Base-by-base conservation (phyloP, 257 asterid species). In the Solanum clarkiae region DNA sequence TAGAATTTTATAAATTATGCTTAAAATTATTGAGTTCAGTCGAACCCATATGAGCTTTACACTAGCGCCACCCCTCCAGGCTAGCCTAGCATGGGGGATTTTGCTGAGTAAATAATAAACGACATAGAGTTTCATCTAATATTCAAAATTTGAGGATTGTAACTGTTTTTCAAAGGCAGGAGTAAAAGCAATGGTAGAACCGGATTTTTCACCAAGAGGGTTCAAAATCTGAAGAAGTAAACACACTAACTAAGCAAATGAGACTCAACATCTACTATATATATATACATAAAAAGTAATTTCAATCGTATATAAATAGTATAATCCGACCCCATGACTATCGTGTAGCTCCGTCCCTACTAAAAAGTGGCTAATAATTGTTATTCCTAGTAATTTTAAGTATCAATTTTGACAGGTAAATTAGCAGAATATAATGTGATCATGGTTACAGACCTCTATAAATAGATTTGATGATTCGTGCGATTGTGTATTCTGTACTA, bases 401-500 rank as follows among this genome's bases (percentile, higher is more conserved):
- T 5, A 63, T 24, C 10, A 26, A 65, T 65, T 26, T 65, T 26
- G 20, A 14, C 44, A 55, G 16, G 6, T 65, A 26, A n/a, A 49
- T 45, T 1, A 55, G 51, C 42, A n/a, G 6, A 12, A 16, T 6
- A 26, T 15, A 13, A 32, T 24, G 65, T 22, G 22, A 55, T 42
- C 47, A 42, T 54, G 22, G 36, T 22, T 44, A 32, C 44, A 13
- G 26, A 94, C 98, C 93, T 92, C 88, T 42, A 40, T 71, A 82
- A 91, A 86, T 12, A 86, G 56, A 10, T 24, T 86, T 10, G 93
- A 84, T 62, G 92, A 92, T 89, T 89, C 93, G 71, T 77, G 80
- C 45, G 86, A 55, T 84, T 92, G 91, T 72, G 90, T 90, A 12
- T 88, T 93, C 45, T 89, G 92, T 56, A 91, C 91, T 45, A 93